Percentiles rank a stretch among this genome's conserved stretches.
Conservation (phyloP, 1,284 basidiomycete species). For the Rhodotorula sp. region DNA sequence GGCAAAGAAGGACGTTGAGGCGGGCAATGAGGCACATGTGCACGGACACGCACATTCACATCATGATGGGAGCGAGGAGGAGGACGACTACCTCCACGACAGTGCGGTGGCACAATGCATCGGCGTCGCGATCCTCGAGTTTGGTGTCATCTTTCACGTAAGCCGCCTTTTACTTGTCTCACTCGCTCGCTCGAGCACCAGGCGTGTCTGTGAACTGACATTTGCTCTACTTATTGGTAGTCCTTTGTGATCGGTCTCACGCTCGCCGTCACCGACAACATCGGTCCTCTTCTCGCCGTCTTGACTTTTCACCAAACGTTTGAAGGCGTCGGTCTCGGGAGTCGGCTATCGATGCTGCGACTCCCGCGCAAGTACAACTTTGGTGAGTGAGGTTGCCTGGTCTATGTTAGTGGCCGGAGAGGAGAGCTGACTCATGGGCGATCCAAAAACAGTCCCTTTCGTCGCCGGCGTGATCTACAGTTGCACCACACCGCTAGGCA, state of each 20-base stretch:
- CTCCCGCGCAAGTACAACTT: conserved; percentile 61
- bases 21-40: background rate
- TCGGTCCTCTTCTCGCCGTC: conserved; percentile 84
- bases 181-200: background rate
- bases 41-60: background rate
- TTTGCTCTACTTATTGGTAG: background rate
- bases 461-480: conserved; percentile 68
- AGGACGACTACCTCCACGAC: conserved; percentile 49
- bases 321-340: conserved; percentile 85
- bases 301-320: conserved; percentile 68
- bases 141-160: conserved; percentile 84
- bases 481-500: conserved; percentile 75
- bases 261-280: conserved; percentile 76
- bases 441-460: conserved; percentile 63
- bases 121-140: conserved; percentile 79
- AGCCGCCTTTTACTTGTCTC: no score
- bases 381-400: conserved; percentile 65
- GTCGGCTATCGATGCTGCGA: conserved; percentile 66
- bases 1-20: conserved; percentile 13
- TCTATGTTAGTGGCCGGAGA: background rate
- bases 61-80: background rate
- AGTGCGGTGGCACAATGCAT: conserved; percentile 70
- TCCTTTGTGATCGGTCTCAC: conserved; percentile 85
- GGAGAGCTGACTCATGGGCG: conserved; percentile 19
- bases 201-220: no score